Conservation (phyloP, 1,139 yeast genomes). For the Taphrina wiesneri region DNA sequence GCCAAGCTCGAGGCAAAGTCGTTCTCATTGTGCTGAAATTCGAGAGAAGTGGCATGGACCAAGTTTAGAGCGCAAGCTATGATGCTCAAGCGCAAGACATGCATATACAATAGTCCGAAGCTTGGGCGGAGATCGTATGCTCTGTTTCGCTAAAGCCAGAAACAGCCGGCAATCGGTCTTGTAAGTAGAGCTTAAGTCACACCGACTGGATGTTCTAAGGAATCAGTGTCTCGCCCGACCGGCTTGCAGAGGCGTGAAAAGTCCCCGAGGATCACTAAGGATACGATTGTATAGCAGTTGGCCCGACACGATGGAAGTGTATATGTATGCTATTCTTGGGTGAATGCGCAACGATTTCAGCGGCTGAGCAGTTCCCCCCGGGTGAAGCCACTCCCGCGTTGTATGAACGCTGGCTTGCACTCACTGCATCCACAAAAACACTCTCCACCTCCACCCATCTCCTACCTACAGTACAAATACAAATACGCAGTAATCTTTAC, state of each 20-base stretch:
- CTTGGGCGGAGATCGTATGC: neutral
- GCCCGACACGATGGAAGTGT: no score
- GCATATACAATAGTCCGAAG: neutral
- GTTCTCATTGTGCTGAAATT: neutral
- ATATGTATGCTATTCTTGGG: neutral
- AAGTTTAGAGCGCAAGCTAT: neutral
- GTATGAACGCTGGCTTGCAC: neutral
- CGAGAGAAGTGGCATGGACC: neutral
- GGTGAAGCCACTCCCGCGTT: slow-evolving; percentile 2
- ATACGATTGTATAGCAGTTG: no score
- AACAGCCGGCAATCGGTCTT: neutral
- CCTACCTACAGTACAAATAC: no score
- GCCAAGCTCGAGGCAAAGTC: neutral
- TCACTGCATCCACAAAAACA: no score
- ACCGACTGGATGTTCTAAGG: no score
- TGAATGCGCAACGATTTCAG: neutral
- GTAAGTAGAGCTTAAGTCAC: no score
- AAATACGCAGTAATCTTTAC: no score
- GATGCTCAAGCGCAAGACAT: neutral
- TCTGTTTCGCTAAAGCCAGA: neutral
- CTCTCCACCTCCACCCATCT: no score
- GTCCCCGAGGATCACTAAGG: no score
- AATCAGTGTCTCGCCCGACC: no score
- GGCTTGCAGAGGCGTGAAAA: no score
- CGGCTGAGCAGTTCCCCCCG: neutral